Evolutionary conservation across 768 basidiomycete species (phyloP).

Genomic region (Boletus sensibilis): DNA sequence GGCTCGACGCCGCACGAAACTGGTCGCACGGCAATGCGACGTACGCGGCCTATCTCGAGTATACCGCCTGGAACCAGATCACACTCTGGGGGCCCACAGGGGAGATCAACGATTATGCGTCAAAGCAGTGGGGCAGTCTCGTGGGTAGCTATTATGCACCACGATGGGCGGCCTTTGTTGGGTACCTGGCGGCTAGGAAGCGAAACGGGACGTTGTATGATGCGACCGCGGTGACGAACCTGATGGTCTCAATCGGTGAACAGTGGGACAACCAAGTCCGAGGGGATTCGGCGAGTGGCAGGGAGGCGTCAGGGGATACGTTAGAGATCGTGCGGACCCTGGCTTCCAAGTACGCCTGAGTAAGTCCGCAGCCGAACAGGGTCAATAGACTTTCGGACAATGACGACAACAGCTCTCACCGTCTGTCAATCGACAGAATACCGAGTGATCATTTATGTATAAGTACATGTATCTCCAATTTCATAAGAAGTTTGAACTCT

Average conservation of each 20-base stretch:
- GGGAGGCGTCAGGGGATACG: conserved; percentile 20
- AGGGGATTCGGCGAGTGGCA: conserved; percentile 16
- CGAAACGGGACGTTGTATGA: conserved; percentile 31
- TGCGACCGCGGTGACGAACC: conserved; percentile 16
- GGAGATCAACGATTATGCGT: conserved; percentile 43
- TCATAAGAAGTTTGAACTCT: background rate
- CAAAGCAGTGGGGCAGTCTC: conserved; percentile 44
- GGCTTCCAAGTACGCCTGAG: conserved; percentile 10
- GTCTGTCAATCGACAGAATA: background rate
- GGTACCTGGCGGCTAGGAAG: conserved; percentile 33
- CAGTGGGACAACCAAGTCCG: conserved; percentile 28
- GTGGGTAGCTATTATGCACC: conserved; percentile 36
- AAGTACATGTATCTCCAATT: background rate
- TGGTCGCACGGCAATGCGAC: conserved; percentile 31
- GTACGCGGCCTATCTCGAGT: conserved; percentile 38
- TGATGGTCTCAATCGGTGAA: conserved; percentile 36
- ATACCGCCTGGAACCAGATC: conserved; percentile 42
- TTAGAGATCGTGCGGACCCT: conserved; percentile 21
- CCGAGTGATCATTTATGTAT: background rate
- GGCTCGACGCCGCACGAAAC: conserved; percentile 36
- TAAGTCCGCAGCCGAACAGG: background rate
- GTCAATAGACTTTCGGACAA: background rate
- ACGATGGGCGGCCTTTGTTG: conserved; percentile 38
- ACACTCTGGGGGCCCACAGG: conserved; percentile 44
- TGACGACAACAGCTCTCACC: background rate